Evolutionary conservation across 305 asterid genomes (phyloP).

Genomic region (Solanum hybrid): DNA sequence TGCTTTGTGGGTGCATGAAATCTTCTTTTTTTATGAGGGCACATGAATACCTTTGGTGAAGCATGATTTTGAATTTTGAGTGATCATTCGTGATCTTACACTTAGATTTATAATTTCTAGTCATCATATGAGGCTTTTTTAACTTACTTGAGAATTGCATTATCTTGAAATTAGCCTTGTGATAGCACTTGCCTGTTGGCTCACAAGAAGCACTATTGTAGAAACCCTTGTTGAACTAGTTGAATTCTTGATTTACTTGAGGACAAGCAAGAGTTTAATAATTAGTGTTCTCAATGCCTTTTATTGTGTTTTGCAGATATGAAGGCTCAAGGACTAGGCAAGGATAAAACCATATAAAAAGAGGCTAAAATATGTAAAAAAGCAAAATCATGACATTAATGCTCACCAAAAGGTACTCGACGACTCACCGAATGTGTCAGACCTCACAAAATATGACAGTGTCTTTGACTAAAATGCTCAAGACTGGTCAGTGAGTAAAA

Average conservation of each 20-base stretch:
- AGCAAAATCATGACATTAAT: neutral
- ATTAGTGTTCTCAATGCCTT: neutral
- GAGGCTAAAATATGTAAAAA: neutral
- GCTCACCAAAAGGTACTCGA: too few species aligned
- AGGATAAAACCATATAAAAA: neutral
- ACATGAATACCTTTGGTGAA: neutral
- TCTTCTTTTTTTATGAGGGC: neutral
- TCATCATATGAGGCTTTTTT: neutral
- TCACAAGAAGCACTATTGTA: too few species aligned
- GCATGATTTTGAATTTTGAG: neutral
- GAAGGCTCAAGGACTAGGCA: neutral
- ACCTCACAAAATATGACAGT: too few species aligned
- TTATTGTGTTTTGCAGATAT: neutral
- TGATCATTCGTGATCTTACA: neutral
- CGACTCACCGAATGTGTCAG: too few species aligned
- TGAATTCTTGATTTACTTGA: too few species aligned
- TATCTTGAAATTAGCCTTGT: too few species aligned
- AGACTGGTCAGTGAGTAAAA: too few species aligned
- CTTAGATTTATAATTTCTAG: neutral
- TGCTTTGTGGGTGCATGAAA: neutral
- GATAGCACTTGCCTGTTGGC: too few species aligned
- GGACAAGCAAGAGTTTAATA: too few species aligned
- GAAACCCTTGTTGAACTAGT: too few species aligned
- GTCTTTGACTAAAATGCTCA: too few species aligned
- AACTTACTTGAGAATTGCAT: too few species aligned